Base-by-base conservation (phyloP, 2,329 filamentous ascomycete genomes). In the Fusarium sp. region DNA sequence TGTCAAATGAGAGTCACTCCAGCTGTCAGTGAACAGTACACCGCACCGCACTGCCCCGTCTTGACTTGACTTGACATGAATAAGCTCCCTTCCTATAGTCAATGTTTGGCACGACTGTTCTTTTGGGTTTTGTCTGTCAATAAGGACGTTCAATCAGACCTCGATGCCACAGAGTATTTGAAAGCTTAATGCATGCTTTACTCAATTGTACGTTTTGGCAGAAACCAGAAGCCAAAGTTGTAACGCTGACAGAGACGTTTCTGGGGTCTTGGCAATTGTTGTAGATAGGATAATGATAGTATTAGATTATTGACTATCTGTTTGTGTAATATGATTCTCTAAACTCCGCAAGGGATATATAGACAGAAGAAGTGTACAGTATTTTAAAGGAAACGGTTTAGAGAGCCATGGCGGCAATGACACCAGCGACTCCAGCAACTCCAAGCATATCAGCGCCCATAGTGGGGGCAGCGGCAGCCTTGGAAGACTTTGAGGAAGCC, bases 381-480 rank as follows among this genome's bases (percentile, higher is more conserved):
- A 49, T 16, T 21, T 26, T n/a, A 18, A 3, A 25, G 9, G 11
- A 19, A 14, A 7, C n/a, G 7, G 6, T 12, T 11, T 45, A 64
- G 21, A 64, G 23, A 16, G 52, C 62, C 60, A 64, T 65, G 14
- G 62, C 62, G 28, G 62, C 62, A n/a, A 63, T 18, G 4, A 64
- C 41, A 18, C 62, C 60, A 5, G 52, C 62, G 7, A 64, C 21
- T 10, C 62, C 62, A 8, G 62, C 62, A 43, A 65, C 46, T 13
- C 62, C 62, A 23, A 64, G 31, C 6, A 64, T 37, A 30, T 64
- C 62, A 13, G 39, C 60, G 4, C n/a, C 44, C 51, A 64, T 50
- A 18, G 60, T 64, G 19, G 60, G 60, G 6, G 59, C 62, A 41
- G 59, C 59, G 28, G 51, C 60, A 6, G 31, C 52, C 44, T 58